phyloP scores from a whole-genome alignment of 1,284 basidiomycete species.

The Pseudomicrostroma phylloplanum region DNA sequence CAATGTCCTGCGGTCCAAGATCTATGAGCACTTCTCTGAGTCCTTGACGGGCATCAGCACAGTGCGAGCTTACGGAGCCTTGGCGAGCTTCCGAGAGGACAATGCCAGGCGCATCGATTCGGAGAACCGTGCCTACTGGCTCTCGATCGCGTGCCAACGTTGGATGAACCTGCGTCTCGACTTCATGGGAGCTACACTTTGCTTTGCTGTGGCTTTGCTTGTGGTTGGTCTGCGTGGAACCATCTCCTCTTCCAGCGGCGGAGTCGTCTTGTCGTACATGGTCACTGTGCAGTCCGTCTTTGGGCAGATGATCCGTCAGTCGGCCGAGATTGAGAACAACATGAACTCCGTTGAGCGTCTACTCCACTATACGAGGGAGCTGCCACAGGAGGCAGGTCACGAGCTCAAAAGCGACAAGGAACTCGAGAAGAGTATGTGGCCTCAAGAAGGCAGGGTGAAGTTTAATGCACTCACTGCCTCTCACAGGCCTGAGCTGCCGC shows the following conservation, averaged over 20 bases:
- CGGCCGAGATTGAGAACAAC: conserved; percentile 32
- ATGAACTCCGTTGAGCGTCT: conserved; percentile 75
- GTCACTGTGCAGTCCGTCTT: conserved; percentile 63
- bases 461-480: conserved; percentile 60
- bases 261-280: conserved; percentile 68
- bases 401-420: conserved; percentile 48
- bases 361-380: conserved; percentile 64
- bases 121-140: conserved; percentile 29
- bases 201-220: conserved; percentile 64
- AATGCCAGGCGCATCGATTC: conserved; percentile 21
- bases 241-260: conserved; percentile 72
- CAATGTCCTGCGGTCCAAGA: conserved; percentile 21
- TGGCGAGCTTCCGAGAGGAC: conserved; percentile 17
- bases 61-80: conserved; percentile 21
- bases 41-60: conserved; percentile 23
- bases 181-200: conserved; percentile 68
- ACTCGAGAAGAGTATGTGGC: conserved; percentile 36
- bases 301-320: conserved; percentile 73
- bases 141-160: conserved; percentile 23
- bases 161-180: conserved; percentile 66
- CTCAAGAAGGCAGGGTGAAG: conserved; percentile 26
- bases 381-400: conserved; percentile 19
- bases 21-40: conserved; percentile 31
- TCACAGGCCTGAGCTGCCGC: conserved; percentile 53
- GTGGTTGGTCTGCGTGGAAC: conserved; percentile 67